Base-by-base conservation (phyloP, 495 filamentous ascomycete species). In the Talaromyces thailandensis region DNA sequence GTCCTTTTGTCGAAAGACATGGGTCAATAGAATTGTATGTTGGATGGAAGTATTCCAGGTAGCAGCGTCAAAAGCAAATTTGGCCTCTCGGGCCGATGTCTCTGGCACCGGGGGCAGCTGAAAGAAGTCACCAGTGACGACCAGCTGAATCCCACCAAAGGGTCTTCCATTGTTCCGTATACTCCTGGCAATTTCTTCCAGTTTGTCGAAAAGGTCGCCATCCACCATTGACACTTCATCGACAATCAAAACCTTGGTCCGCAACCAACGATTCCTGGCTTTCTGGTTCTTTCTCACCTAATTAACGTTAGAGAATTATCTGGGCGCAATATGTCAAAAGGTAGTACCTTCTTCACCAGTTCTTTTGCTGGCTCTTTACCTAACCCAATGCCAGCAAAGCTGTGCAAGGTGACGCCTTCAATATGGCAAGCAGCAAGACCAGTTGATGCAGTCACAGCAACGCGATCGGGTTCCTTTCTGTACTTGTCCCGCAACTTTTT, bases 151-250 rank as follows among this genome's bases (percentile, higher is more conserved):
- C 6, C 95, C 94, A 58, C 94, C 94, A 76, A 96, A 98, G 0
- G 95, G 88, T 6, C 90, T 81, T 9, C 91, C 94, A 70, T 96
- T 97, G 67, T 92, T 96, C 52, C 91, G 83, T 7, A 88, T 77
- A 2, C 76, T 81, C 51, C 93, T 79, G n/a, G 91, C 93, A 67
- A 98, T 88, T 58, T 87, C 83, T 62, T 96, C 92, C 11, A 98
- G 82, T 74, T 98, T 98, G 73, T 98, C 94, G 64, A 98, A 98
- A 0, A 98, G 79, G 59, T 98, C 93, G 1, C 89, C 95, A 68
- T 98, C 95, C 9, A 98, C 92, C 94, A 98, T 98, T 11, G 94
- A 98, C 31, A 98, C 88, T 73, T 98, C 94, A 72, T 98, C 94
- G 66, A 98, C 82, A 58, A 98, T 79, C 31, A 98, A 82, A 18